Conservation (phyloP, 129 eudicot genomes). For the Flaveria linearis region DNA sequence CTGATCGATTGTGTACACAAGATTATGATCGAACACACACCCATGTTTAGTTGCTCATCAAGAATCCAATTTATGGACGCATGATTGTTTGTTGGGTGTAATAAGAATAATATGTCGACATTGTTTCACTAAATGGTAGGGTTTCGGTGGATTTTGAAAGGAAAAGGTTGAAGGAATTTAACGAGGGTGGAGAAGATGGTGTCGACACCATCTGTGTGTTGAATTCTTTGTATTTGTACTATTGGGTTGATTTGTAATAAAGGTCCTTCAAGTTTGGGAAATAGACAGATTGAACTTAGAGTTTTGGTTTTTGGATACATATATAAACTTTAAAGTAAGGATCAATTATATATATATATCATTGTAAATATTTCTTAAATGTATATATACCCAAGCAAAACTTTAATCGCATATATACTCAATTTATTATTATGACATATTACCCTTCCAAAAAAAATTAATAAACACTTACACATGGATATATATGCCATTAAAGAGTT, state of each 20-base stretch:
- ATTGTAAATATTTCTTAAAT: too few species aligned
- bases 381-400: too few species aligned
- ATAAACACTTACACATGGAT: too few species aligned
- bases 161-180: not conserved
- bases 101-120: slow-evolving; percentile 33
- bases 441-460: too few species aligned
- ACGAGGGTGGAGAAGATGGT: slow-evolving; percentile 23
- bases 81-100: not conserved
- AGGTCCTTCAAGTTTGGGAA: slow-evolving; percentile 2
- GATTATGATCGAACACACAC: not conserved
- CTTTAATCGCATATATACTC: too few species aligned
- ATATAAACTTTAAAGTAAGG: too few species aligned
- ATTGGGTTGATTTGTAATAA: not conserved
- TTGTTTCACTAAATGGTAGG: slow-evolving; percentile 4
- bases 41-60: too few species aligned
- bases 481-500: too few species aligned
- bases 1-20: not conserved
- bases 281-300: not conserved
- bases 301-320: not conserved
- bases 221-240: slow-evolving; percentile 25
- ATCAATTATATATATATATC: too few species aligned
- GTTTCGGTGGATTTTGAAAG: not conserved
- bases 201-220: slow-evolving; percentile 31
- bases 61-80: not conserved
- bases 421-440: too few species aligned